Evolutionary conservation across 768 basidiomycete species (phyloP), one percentile per base, ranked within the genome.

Genomic region (Pulveroboletus sp.): DNA sequence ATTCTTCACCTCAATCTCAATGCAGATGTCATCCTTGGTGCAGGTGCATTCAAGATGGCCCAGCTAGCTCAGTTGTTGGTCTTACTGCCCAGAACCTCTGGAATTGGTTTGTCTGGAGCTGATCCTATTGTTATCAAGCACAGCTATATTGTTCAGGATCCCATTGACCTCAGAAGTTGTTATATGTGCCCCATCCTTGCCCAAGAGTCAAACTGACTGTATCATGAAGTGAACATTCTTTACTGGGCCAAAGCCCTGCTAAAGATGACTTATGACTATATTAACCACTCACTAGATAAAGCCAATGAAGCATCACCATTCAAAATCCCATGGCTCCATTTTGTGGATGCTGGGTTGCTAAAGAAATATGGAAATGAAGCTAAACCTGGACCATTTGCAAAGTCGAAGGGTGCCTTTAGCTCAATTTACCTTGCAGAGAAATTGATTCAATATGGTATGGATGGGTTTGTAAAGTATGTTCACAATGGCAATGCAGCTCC

Each of bases 221-320:
- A 13, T 16, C n/a, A 20, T n/a, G 54, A 55, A 40, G 54, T 46
- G 0, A 56, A 56, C 10, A 2, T 50, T 11, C 38, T 53, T 11
- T 53, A 48, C 23, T 57, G 56, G 56, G 43, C 52, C 6, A 30
- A 45, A 8, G 34, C 49, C 2, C 26, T 57, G 0, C 22, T 57
- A 8, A 27, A 45, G 17, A 34, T 51, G 26, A 54, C 43, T 1
- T 57, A 54, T 19, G 23, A 36, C 6, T 51, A 47, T 22, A 39
- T 57, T 20, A 47, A 54, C 19, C 29, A 6, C 29, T 10, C 31
- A 17, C 11, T 57, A 2, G 9, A 7, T 3, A n/a, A 32, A 1
- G 20, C 49, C 3, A 14, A n/a, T 6, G 23, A 32, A 17, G 19
- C 26, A 8, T 49, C 34, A 1, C 46, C 49, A 3, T 57, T 54